A percentile compares a stretch with the other conserved stretches of the same genome.
phyloP scores from a whole-genome alignment of 2,329 filamentous ascomycete genomes.

The Arthrobotrys pseudoclavata region DNA sequence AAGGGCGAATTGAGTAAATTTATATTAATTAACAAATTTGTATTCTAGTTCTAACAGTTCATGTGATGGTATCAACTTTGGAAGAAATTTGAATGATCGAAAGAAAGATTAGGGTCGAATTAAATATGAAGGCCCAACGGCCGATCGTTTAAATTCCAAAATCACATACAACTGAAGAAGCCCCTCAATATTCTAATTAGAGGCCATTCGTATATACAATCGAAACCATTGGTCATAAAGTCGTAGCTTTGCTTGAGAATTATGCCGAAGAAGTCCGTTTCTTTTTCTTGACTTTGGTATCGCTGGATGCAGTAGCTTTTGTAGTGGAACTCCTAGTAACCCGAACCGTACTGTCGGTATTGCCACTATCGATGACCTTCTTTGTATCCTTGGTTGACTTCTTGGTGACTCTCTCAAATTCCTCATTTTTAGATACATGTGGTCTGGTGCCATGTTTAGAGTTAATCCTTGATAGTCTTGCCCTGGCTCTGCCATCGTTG shows the following conservation, averaged over 20 bases:
- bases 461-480: conserved; percentile 31
- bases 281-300: conserved; percentile 3
- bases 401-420: background rate
- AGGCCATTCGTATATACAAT: background rate
- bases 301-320: background rate
- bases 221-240: background rate
- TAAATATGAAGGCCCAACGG: background rate
- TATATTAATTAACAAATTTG: background rate
- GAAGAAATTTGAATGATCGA: background rate
- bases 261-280: background rate
- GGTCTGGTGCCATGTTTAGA: conserved; percentile 4
- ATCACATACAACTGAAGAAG: background rate
- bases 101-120: background rate
- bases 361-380: background rate
- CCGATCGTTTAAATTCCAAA: background rate
- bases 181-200: background rate
- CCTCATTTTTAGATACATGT: background rate
- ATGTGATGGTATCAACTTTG: background rate
- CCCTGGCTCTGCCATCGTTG: conserved; percentile 14
- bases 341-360: background rate
- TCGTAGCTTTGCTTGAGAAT: background rate
- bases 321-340: conserved; percentile 20
- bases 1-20: background rate
- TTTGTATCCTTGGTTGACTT: background rate
- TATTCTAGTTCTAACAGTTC: background rate